Evolutionary conservation across 23 red algal species (phyloP).

Genomic region (Gracilaria domingensis): DNA sequence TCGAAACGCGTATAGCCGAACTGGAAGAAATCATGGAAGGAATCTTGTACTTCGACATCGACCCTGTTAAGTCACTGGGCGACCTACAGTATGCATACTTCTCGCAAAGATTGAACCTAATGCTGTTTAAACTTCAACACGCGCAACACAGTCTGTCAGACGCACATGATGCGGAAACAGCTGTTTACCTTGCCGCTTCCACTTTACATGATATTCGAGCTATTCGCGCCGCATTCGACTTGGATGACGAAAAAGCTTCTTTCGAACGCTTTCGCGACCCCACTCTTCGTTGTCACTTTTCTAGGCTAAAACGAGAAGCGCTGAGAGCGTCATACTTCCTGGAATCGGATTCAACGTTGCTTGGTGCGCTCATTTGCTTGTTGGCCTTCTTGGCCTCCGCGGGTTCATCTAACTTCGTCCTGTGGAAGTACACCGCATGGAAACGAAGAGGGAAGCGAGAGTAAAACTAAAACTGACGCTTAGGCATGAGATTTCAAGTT

Average conservation of each 20-base stretch:
- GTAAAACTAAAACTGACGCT: neutral
- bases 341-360: constrained; percentile 34
- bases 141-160: constrained; percentile 46
- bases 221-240: constrained; percentile 41
- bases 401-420: constrained; percentile 14
- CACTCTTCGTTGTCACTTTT: constrained; percentile 70
- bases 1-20: constrained; percentile 26
- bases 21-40: constrained; percentile 63
- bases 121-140: constrained; percentile 53
- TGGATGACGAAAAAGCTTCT: constrained; percentile 36
- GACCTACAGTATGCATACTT: constrained; percentile 56
- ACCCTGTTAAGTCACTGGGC: constrained; percentile 49
- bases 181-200: constrained; percentile 57
- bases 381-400: constrained; percentile 10
- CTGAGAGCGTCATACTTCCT: constrained; percentile 52
- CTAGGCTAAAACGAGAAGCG: constrained; percentile 64
- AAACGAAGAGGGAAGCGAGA: constrained; percentile 49
- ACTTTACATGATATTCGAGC: constrained; percentile 50
- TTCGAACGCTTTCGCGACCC: constrained; percentile 65
- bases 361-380: neutral
- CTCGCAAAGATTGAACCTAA: constrained; percentile 62
- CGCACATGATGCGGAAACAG: constrained; percentile 42
- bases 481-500: neutral
- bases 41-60: constrained; percentile 58
- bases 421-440: constrained; percentile 31